These are phyloP conservation scores for Fragosphaeria purpurea DNA, from an alignment of 2,329 filamentous ascomycete species.

Conservation along the genomic window DNA sequence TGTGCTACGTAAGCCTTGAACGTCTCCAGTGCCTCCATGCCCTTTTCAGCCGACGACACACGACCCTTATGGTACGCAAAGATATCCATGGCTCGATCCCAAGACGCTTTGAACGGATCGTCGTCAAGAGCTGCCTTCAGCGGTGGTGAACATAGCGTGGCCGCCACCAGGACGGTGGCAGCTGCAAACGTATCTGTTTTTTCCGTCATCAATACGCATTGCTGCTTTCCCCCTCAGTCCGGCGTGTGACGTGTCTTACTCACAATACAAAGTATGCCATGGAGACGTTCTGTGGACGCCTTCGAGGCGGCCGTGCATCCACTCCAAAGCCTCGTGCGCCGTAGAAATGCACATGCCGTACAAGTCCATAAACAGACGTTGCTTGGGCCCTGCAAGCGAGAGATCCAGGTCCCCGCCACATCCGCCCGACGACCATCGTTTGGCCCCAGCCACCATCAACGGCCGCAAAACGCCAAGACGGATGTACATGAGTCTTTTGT, in stretches of 20 bases:
- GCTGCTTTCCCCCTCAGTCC: neutral
- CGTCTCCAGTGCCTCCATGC: no score
- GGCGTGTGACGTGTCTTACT: neutral
- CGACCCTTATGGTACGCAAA: neutral
- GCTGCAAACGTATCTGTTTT: conserved; percentile 11
- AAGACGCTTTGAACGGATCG: neutral
- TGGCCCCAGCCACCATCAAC: neutral
- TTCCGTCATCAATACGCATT: no score
- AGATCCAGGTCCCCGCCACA: conserved; percentile 4
- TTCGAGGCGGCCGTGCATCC: conserved; percentile 4
- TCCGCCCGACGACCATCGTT: conserved; percentile 6
- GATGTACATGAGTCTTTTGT: no score
- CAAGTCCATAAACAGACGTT: conserved; percentile 3
- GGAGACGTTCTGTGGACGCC: neutral
- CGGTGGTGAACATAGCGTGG: conserved; percentile 2
- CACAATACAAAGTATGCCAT: conserved; percentile 14
- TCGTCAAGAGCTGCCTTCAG: neutral
- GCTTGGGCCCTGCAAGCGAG: conserved; percentile 4
- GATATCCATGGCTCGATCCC: neutral
- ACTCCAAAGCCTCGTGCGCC: neutral
- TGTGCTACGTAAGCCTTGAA: no score
- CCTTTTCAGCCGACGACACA: neutral
- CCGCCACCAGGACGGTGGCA: conserved; percentile 12
- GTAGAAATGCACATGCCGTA: neutral
- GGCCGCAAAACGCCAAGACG: neutral